These are phyloP conservation scores for Pogostemon cablin DNA, from an alignment of 257 asterid species.

Conservation along the genomic window DNA sequence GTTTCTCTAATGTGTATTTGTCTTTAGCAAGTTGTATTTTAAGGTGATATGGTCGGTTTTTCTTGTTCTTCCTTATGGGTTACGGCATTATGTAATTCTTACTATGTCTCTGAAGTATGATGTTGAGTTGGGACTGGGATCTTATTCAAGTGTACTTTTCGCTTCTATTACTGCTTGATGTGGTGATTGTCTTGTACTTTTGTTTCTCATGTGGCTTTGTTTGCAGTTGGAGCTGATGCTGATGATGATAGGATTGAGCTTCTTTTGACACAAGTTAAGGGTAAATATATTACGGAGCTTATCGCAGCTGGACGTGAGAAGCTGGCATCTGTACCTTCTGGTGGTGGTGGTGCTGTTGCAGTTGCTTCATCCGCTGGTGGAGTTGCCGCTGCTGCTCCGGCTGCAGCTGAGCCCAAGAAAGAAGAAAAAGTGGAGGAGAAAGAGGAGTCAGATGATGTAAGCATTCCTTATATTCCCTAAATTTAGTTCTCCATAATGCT, in stretches of 20 bases:
- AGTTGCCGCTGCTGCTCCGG: conserved; percentile 39
- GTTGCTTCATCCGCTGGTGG: conserved; percentile 34
- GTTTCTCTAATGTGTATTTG: too few relatives aligned
- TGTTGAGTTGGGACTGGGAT: not conserved
- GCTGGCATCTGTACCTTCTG: conserved; percentile 41
- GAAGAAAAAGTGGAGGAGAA: conserved; percentile 46
- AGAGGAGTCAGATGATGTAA: conserved; percentile 45
- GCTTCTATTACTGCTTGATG: not conserved
- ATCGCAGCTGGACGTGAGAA: conserved; percentile 41
- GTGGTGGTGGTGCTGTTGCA: conserved; percentile 42
- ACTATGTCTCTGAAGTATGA: not conserved
- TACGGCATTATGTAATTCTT: not conserved
- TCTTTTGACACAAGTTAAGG: conserved; percentile 34
- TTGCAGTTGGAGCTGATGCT: conserved; percentile 39
- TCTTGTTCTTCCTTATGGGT: not conserved
- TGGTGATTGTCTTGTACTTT: not conserved
- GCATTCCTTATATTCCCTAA: not conserved
- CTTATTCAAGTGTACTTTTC: not conserved
- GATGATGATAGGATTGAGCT: conserved; percentile 35
- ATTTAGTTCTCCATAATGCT: not conserved
- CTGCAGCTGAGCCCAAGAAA: conserved; percentile 44
- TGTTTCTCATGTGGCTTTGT: not conserved
- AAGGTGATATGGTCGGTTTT: not conserved
- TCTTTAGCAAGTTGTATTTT: too few relatives aligned
- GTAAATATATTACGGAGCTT: conserved; percentile 38